Evolutionary conservation across 1,139 yeast genomes (phyloP).

Genomic region (Kodamaea plutei): DNA sequence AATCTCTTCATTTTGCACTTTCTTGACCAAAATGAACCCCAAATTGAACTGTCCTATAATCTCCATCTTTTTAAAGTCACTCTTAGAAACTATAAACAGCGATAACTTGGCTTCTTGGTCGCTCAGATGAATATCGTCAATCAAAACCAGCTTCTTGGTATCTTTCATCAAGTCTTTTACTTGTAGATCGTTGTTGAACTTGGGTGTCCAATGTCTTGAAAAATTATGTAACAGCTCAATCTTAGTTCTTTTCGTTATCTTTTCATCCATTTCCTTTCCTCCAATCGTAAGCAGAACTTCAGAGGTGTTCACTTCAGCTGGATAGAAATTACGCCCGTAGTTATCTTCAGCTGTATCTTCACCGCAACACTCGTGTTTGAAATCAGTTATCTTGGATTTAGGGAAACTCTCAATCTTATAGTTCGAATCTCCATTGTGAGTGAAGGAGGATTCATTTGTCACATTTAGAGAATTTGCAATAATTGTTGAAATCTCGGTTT

Average conservation of each 20-base stretch:
- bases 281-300: slow-evolving; percentile 15
- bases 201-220: neutral
- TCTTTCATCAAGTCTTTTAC: neutral
- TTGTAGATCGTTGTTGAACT: neutral
- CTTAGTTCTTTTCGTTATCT: slow-evolving; percentile 10
- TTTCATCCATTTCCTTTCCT: slow-evolving; percentile 13
- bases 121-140: slow-evolving; percentile 19
- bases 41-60: slow-evolving; percentile 89
- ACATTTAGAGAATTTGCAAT: no score
- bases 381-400: no score
- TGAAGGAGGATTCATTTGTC: no score
- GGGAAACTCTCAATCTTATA: no score
- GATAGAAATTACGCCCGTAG: slow-evolving; percentile 13
- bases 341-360: no score
- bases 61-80: slow-evolving; percentile 66
- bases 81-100: slow-evolving; percentile 49
- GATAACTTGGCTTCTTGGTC: slow-evolving; percentile 50
- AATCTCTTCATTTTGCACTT: slow-evolving; percentile 13
- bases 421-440: no score
- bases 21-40: slow-evolving; percentile 77
- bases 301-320: slow-evolving; percentile 7
- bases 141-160: slow-evolving; percentile 5
- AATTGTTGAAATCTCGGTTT: no score
- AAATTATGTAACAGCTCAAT: slow-evolving; percentile 11
- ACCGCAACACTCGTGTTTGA: no score